phyloP scores from a whole-genome alignment of 2,329 filamentous ascomycete species.

The Xylariaceae sp. region DNA sequence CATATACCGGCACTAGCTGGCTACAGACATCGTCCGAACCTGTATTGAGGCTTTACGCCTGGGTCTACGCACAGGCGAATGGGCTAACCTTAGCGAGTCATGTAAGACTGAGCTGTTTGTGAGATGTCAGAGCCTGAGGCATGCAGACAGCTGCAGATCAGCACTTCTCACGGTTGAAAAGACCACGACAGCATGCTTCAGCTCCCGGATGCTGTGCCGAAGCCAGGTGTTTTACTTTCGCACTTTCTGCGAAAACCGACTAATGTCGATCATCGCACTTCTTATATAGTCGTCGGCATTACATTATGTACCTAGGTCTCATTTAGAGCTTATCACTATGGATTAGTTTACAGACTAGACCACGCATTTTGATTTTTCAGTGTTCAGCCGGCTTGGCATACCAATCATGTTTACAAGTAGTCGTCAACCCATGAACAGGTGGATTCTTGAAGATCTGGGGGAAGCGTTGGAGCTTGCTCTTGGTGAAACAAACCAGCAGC shows the following conservation, averaged over 20 bases:
- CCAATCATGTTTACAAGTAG: slow-evolving; percentile 10
- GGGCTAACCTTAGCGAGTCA: too few relatives aligned
- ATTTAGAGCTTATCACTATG: slow-evolving; percentile 9
- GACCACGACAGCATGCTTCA: slow-evolving; percentile 2
- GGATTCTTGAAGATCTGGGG: slow-evolving; percentile 23
- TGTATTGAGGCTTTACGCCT: not conserved
- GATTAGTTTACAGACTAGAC: not conserved
- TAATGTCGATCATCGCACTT: slow-evolving; percentile 14
- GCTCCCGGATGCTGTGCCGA: too few relatives aligned
- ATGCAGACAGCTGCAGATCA: slow-evolving; percentile 23
- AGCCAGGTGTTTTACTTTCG: too few relatives aligned
- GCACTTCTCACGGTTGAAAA: slow-evolving; percentile 6
- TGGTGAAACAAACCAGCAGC: not conserved
- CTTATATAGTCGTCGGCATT: slow-evolving; percentile 8
- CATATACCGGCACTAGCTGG: not conserved
- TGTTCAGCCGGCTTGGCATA: slow-evolving; percentile 27
- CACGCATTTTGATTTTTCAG: slow-evolving; percentile 14
- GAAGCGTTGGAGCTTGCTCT: not conserved
- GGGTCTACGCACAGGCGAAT: too few relatives aligned
- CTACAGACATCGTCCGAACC: not conserved
- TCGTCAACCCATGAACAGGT: slow-evolving; percentile 16
- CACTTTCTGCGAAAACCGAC: not conserved
- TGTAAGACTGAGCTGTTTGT: slow-evolving; percentile 8
- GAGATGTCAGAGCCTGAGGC: slow-evolving; percentile 7
- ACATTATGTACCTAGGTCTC: slow-evolving; percentile 13